Evolutionary conservation across 2,329 filamentous ascomycete species (phyloP).

Genomic region (Colletotrichum acutatum): DNA sequence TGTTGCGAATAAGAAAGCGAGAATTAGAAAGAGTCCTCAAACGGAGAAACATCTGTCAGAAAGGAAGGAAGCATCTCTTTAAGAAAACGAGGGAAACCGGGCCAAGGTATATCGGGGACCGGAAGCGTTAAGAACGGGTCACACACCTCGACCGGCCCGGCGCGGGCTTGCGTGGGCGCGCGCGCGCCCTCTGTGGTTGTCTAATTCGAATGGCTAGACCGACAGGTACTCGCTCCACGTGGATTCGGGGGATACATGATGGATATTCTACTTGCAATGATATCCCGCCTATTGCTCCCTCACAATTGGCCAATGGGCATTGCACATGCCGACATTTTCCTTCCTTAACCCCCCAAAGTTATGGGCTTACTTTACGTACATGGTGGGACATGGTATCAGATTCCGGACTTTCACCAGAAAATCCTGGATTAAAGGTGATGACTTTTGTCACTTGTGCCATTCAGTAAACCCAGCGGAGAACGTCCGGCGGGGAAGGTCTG

Average conservation of each 20-base stretch:
- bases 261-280: background rate
- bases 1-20: background rate
- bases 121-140: background rate
- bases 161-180: background rate
- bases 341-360: background rate
- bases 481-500: background rate
- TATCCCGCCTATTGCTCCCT: background rate
- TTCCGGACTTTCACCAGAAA: background rate
- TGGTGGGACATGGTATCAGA: constrained; percentile 1
- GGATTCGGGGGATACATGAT: no score
- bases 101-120: constrained; percentile 14
- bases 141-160: constrained; percentile 28
- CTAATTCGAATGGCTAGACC: background rate
- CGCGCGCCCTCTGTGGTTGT: background rate
- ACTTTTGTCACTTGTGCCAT: background rate
- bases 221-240: background rate
- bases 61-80: background rate
- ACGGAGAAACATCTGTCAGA: background rate
- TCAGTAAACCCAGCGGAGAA: constrained; percentile 17
- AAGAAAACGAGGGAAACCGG: background rate
- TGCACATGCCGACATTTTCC: background rate
- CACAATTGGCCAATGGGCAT: constrained; percentile 12
- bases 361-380: background rate
- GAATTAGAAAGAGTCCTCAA: background rate
- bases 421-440: no score